Conservation (phyloP, 371 early-diverging fungal genomes). For the Syncephalastrum monosporum region DNA sequence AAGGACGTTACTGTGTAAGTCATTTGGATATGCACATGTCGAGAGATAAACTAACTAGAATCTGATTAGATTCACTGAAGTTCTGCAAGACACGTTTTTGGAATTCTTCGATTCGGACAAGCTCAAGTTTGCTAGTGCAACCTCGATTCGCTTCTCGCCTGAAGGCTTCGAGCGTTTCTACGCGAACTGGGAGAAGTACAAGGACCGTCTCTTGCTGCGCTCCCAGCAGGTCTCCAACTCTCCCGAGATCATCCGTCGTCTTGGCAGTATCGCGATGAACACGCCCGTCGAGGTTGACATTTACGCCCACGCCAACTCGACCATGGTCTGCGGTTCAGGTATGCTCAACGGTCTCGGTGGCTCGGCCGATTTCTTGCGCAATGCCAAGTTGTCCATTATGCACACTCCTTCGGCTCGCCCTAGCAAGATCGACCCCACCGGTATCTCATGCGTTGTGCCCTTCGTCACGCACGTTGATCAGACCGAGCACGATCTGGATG, state of each 20-base stretch:
- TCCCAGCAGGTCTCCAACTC: constrained; percentile 56
- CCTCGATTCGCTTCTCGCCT: constrained; percentile 55
- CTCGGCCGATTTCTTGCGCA: constrained; percentile 52
- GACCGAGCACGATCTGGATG: constrained; percentile 55
- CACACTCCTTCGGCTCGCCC: constrained; percentile 55
- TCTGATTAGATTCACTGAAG: constrained; percentile 43
- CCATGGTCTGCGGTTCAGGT: constrained; percentile 51
- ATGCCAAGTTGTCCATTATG: constrained; percentile 51
- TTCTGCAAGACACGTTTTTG: constrained; percentile 52
- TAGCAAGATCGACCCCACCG: constrained; percentile 46
- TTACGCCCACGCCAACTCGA: constrained; percentile 56
- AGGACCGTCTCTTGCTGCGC: constrained; percentile 48
- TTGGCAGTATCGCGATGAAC: constrained; percentile 60
- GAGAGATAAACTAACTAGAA: too few relatives aligned
- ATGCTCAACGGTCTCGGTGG: constrained; percentile 59
- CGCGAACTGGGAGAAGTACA: constrained; percentile 49
- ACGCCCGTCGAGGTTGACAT: constrained; percentile 60
- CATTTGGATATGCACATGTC: constrained; percentile 1
- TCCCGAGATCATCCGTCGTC: constrained; percentile 53
- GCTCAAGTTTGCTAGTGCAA: constrained; percentile 54
- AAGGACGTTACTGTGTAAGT: constrained; percentile 54
- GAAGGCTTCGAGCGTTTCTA: constrained; percentile 53
- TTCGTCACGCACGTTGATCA: constrained; percentile 53
- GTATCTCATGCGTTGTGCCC: constrained; percentile 53
- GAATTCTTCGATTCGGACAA: constrained; percentile 56